Evolutionary conservation across 768 basidiomycete species (phyloP), one percentile per base, ranked within the genome.

Genomic region (Tulasnella sp.): DNA sequence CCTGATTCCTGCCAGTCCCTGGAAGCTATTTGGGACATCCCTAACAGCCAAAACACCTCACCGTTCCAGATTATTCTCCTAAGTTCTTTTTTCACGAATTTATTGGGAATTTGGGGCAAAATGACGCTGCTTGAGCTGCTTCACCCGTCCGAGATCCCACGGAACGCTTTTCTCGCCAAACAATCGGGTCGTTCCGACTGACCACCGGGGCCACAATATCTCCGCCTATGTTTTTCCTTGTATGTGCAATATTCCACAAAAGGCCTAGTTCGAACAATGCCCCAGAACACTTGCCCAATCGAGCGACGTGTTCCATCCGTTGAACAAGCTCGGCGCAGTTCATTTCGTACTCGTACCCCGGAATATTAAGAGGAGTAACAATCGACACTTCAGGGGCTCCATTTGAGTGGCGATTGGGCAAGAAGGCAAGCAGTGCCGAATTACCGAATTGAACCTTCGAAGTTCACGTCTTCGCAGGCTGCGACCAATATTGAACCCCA

Each of bases 131-230:
- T 36, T 68, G 62, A 16, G 27, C 34, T 31, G 31, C 62, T 68
- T 68, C 27, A 68, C 24, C n/a, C 27, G 31, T 68, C 34, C 62
- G 21, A 34, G 62, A 68, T 68, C 62, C 27, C 62, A 68, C 62
- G 62, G 62, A 68, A 36, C 62, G 62, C 62, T 68, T 68, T 68
- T 68, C 62, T 68, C 62, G 62, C 62, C 62, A 68, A 68, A 68
- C 62, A 68, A 68, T 68, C 62, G 62, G 62, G 27, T 68, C 62
- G 62, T 68, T 36, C 27, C 62, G 62, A 27, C 31, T 18, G 34
- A 18, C 34, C 62, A 68, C 62, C 62, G 62, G 62, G 31, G 12
- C 62, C 62, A 68, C 62, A 68, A 68, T 68, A 68, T 68, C 62
- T 68, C 62, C 62, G 62, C 62, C 62, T 36, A 36, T 68, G 31